Conservation (phyloP, 176 grass and related monocot species). For the Elymus sibiricus region DNA sequence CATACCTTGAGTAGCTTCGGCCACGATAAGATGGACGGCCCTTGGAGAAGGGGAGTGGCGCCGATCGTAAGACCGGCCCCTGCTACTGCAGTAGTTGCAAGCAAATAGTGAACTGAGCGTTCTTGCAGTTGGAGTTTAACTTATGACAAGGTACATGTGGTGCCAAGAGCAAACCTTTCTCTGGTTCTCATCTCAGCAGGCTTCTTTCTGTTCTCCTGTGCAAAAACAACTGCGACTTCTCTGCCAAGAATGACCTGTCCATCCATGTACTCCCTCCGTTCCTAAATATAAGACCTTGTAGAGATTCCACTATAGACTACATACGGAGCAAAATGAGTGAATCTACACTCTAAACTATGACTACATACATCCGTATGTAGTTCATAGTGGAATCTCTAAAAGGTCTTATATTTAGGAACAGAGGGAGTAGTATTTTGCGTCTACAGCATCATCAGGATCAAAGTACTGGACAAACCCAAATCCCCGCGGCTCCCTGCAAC, state of each 20-base stretch:
- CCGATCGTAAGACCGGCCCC: slow-evolving; percentile 39
- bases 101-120: slow-evolving; percentile 1
- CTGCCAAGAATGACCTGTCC: slow-evolving; percentile 88
- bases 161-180: slow-evolving; percentile 52
- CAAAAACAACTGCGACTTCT: slow-evolving; percentile 91
- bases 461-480: slow-evolving; percentile 96
- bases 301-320: too few species aligned
- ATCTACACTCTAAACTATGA: too few species aligned
- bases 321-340: too few species aligned
- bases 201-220: slow-evolving; percentile 89
- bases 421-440: slow-evolving; percentile 94
- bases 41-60: slow-evolving; percentile 43
- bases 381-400: too few species aligned
- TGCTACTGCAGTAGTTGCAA: slow-evolving; percentile 19
- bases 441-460: slow-evolving; percentile 74
- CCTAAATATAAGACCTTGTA: too few species aligned
- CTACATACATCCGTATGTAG: too few species aligned
- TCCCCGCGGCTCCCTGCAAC: slow-evolving; percentile 64
- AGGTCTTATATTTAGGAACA: too few species aligned
- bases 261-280: too few species aligned
- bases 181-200: slow-evolving; percentile 81
- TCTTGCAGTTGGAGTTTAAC: background rate
- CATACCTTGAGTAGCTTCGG: slow-evolving; percentile 51
- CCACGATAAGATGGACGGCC: slow-evolving; percentile 38
- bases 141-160: background rate